These are phyloP conservation scores for Pseudomassariella vexata DNA, from an alignment of 2,329 filamentous ascomycete genomes.

Conservation along the genomic window DNA sequence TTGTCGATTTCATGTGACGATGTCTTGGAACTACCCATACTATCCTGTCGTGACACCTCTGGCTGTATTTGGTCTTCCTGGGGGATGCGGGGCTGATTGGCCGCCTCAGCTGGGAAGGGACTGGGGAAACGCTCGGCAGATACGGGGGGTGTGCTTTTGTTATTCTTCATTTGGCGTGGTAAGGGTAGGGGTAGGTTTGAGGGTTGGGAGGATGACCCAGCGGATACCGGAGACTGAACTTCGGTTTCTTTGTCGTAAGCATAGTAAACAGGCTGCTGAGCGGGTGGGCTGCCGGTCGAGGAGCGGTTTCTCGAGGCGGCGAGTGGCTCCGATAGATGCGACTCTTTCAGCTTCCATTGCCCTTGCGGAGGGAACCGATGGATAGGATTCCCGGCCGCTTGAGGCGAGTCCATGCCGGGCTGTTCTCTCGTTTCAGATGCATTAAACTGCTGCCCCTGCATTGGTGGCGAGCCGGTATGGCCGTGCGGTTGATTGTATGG, in stretches of 20 bases:
- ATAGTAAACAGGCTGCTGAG: constrained; percentile 26
- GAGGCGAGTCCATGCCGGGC: constrained; percentile 8
- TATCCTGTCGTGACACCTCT: constrained; percentile 9
- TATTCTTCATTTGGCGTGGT: constrained; percentile 15
- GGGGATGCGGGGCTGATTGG: constrained; percentile 9
- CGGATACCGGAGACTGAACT: constrained; percentile 12
- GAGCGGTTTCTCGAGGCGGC: constrained; percentile 29
- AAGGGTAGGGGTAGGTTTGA: no score
- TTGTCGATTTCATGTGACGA: constrained; percentile 33
- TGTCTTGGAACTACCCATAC: constrained; percentile 25
- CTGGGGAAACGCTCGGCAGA: constrained; percentile 44
- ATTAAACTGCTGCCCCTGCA: constrained; percentile 18
- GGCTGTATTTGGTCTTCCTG: constrained; percentile 13
- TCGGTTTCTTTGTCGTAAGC: constrained; percentile 49
- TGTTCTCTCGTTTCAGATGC: constrained; percentile 9
- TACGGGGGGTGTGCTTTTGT: constrained; percentile 37
- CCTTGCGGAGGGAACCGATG: constrained; percentile 35
- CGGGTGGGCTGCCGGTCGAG: constrained; percentile 22
- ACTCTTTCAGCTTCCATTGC: constrained; percentile 50
- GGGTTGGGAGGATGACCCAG: constrained; percentile 11
- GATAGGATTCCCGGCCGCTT: constrained; percentile 28
- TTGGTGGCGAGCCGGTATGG: constrained; percentile 9
- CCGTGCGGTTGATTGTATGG: constrained; percentile 15
- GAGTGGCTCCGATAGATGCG: constrained; percentile 46
- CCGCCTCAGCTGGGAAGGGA: constrained; percentile 31